Evolutionary conservation across 2,329 filamentous ascomycete genomes (phyloP), one percentile per base, ranked within the genome.

Genomic region (Orbilia blumenaviensis): DNA sequence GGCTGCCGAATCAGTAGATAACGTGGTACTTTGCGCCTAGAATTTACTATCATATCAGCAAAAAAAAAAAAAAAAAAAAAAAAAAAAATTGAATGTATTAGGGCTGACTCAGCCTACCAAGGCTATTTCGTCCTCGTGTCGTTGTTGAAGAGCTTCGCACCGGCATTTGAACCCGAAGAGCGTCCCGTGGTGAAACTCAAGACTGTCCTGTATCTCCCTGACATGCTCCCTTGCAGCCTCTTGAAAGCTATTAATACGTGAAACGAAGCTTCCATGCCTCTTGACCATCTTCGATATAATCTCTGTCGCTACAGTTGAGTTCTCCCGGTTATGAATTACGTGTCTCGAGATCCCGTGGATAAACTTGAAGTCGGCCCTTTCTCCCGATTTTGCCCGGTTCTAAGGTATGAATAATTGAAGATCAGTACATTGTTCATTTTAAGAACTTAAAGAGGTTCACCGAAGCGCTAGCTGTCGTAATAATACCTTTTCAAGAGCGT

Each of bases 1-100:
- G n/a, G 52, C 52, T 8, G 66, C 36, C 3, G 66, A 41, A 34
- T 69, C 66, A 27, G 54, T 29, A 21, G 66, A 42, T 16, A 69
- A 52, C 32, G 66, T 41, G 23, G 12, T 41, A 16, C 27, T 52
- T 61, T 69, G 66, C 9, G 41, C 32, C 66, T 69, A 52, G 10
- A 29, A 32, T 34, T 34, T 34, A 34, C 2, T 3, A 36, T 25
- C 42, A 29, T 14, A 32, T 41, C 16, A 44, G 16, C 23, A 9
- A 44, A 23, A 44, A n/a, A n/a, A n/a, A n/a, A n/a, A n/a, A n/a
- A n/a, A n/a, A n/a, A n/a, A n/a, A n/a, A n/a, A n/a, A n/a, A n/a
- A n/a, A n/a, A n/a, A n/a, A n/a, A n/a, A n/a, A n/a, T n/a, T n/a
- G n/a, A n/a, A n/a, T n/a, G n/a, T n/a, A n/a, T n/a, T n/a, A n/a